Conservation (phyloP, 2,329 filamentous ascomycete species). For the Aureobasidium musti region DNA sequence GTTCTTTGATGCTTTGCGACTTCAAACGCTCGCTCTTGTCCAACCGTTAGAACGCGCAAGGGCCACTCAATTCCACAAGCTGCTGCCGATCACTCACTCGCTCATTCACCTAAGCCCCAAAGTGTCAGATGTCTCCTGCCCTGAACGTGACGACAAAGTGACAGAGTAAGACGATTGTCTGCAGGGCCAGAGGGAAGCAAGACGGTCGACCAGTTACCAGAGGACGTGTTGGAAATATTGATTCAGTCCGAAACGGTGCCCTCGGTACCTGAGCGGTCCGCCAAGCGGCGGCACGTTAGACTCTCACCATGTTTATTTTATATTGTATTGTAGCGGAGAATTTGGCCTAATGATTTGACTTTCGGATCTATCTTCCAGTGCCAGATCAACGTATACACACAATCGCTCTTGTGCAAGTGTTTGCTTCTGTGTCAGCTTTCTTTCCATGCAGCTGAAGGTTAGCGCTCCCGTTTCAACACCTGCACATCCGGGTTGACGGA, state of each 20-base stretch:
- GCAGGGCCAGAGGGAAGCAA: neutral
- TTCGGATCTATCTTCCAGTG: slow-evolving; percentile 5
- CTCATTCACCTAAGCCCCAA: neutral
- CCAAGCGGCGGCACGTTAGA: slow-evolving; percentile 9
- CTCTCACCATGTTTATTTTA: neutral
- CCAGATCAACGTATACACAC: slow-evolving; percentile 1
- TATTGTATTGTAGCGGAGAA: neutral
- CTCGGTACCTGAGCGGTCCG: neutral
- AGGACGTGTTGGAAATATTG: slow-evolving; percentile 13
- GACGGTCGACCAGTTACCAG: neutral
- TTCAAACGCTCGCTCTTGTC: slow-evolving; percentile 4
- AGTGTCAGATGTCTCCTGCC: neutral
- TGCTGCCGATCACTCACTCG: slow-evolving; percentile 8
- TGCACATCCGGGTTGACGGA: slow-evolving; percentile 17
- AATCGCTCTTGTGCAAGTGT: slow-evolving; percentile 2
- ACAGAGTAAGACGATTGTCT: neutral
- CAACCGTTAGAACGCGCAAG: slow-evolving; percentile 16
- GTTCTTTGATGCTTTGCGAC: neutral
- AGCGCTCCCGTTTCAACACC: slow-evolving; percentile 9
- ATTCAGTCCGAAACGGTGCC: neutral
- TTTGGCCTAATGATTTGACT: neutral
- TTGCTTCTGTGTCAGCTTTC: neutral
- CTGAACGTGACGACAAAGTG: neutral
- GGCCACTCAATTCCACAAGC: slow-evolving; percentile 6
- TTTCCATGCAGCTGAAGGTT: slow-evolving; percentile 11